Base-by-base conservation (phyloP, 2,329 filamentous ascomycete genomes). In the Karstenula rhodostoma region DNA sequence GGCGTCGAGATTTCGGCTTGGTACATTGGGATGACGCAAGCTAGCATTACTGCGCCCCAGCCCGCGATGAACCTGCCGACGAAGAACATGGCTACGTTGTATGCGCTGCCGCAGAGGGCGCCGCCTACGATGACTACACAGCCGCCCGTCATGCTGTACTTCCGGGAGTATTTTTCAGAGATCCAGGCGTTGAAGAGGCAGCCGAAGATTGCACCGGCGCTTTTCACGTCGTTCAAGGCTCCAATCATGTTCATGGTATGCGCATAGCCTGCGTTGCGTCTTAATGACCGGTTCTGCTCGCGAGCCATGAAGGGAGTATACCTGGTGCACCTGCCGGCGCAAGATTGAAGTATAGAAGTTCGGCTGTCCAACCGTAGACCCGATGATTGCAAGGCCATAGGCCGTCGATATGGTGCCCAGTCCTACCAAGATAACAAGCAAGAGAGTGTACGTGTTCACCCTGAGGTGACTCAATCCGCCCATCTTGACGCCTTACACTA, bases 351-450 rank as follows among this genome's bases (percentile, higher is more conserved):
- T 71, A 67, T 80, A 82, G 72, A 83, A 83, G 40, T 72, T 77
- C 4, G 81, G 80, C 58, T 83, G 81, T 2, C 81, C 82, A 52
- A 83, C 76, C 1, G 80, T 82, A 13, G 79, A 80, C 13, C 78
- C 76, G 43, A 83, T 81, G 49, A 78, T 71, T 0, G 75, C 72
- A 17, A 78, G 65, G 13, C 75, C 74, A 65, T 78, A 78, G 12
- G 63, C 65, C 25, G 59, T 67, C 19, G 73, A 69, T 29, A 72
- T 74, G 9, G 73, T 73, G 0, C 76, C 73, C 4, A 78, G 59
- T 5, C 72, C 75, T 17, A 75, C 73, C 37, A 72, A 74, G 15
- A 75, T 64, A 12, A 78, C 74, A 25, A 76, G 71, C 54, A 72
- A 65, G 23, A 76, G 66, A 51, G 77, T 77, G 66, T 72, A 77